A percentile compares a stretch with the other conserved stretches of the same genome.
Conservation (phyloP, 192 early-diverging fungal species). For the Helicostylum pulchrum region DNA sequence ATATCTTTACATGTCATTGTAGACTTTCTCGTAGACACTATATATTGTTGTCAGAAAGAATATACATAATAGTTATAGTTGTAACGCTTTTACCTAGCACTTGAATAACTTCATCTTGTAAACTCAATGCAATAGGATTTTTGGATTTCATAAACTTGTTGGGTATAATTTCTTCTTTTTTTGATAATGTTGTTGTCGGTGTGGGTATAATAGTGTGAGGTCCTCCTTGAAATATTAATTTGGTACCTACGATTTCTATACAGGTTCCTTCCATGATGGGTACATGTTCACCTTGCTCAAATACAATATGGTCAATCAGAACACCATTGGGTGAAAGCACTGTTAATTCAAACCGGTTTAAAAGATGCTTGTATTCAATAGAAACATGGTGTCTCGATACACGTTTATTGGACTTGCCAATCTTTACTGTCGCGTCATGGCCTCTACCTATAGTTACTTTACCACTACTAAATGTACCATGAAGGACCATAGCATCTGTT, state of each 20-base stretch:
- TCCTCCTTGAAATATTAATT: slow-evolving; percentile 19
- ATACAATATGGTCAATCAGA: slow-evolving; percentile 38
- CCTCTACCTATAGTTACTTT: slow-evolving; percentile 43
- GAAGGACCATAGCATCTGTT: slow-evolving; percentile 16
- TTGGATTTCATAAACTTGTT: not conserved
- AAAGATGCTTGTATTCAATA: slow-evolving; percentile 32
- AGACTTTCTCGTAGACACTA: slow-evolving; percentile 44
- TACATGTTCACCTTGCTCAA: slow-evolving; percentile 30
- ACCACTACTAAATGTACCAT: slow-evolving; percentile 26
- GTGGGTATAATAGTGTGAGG: not conserved
- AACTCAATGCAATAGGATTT: not conserved
- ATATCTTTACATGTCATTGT: slow-evolving; percentile 47
- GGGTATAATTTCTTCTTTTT: not conserved
- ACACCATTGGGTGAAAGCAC: slow-evolving; percentile 44
- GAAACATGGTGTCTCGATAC: slow-evolving; percentile 46
- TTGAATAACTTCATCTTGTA: slow-evolving; percentile 11
- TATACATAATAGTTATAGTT: not conserved
- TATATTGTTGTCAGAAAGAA: not conserved
- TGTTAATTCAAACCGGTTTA: slow-evolving; percentile 31
- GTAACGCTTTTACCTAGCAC: slow-evolving; percentile 10
- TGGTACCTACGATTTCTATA: slow-evolving; percentile 23
- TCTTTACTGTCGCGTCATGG: slow-evolving; percentile 38
- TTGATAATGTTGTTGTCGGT: not conserved
- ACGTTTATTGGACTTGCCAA: slow-evolving; percentile 42
- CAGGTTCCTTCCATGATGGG: slow-evolving; percentile 15